phyloP scores from a whole-genome alignment of 2,329 filamentous ascomycete genomes.

The Colletotrichum sp. region DNA sequence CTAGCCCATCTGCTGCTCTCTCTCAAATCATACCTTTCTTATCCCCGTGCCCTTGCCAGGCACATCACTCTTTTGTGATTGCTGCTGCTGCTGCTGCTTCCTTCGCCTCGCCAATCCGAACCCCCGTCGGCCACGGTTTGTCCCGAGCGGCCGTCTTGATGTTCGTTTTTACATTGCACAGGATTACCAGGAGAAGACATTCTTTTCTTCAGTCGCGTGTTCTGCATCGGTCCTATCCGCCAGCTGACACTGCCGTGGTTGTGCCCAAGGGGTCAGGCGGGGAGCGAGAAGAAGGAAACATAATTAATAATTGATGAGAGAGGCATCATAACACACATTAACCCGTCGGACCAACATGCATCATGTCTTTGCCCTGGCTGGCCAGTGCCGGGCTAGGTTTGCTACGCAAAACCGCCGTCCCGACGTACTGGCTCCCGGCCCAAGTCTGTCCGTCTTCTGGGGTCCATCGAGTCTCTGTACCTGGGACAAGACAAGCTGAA shows the following conservation, averaged over 20 bases:
- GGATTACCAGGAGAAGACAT: background rate
- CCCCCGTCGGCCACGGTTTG: background rate
- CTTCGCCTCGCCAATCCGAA: background rate
- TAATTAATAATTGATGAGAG: background rate
- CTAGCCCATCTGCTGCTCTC: background rate
- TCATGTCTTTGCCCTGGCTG: background rate
- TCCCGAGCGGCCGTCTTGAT: background rate
- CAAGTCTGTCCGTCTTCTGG: conserved; percentile 1
- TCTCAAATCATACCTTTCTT: background rate
- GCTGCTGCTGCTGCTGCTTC: conserved; percentile 1
- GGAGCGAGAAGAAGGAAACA: background rate
- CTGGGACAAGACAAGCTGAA: background rate
- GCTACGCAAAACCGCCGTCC: conserved; percentile 14
- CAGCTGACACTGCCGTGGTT: background rate
- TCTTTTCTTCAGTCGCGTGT: background rate
- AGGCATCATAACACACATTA: background rate
- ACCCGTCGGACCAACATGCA: conserved; percentile 8
- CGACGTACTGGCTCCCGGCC: conserved; percentile 20
- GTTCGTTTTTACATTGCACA: background rate
- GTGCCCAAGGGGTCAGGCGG: conserved; percentile 2
- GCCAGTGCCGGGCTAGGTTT: conserved; percentile 15
- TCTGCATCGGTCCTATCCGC: background rate
- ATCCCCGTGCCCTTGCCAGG: background rate
- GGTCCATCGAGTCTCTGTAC: background rate
- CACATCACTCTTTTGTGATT: background rate